These are phyloP conservation scores for Trichoderma parareesei DNA, from an alignment of 495 filamentous ascomycete genomes.

Conservation along the genomic window DNA sequence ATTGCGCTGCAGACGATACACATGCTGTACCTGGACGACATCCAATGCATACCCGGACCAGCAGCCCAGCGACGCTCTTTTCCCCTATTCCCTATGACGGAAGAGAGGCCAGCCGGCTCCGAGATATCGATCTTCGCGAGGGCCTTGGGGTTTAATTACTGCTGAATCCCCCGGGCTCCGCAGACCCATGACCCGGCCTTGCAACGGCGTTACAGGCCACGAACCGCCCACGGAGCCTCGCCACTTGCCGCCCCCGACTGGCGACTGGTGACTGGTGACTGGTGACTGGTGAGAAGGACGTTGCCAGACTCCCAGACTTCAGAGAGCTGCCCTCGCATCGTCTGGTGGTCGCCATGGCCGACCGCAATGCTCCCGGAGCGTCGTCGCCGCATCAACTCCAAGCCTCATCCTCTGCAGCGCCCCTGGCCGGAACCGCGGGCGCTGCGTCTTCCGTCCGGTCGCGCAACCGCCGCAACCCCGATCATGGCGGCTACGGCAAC, in stretches of 20 bases:
- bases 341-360: constrained; percentile 11
- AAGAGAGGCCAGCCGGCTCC: background rate
- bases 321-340: background rate
- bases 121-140: background rate
- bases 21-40: no score
- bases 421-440: background rate
- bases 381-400: constrained; percentile 2
- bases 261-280: background rate
- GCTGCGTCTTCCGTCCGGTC: constrained; percentile 5
- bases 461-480: constrained; percentile 11
- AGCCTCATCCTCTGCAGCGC: constrained; percentile 4
- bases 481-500: background rate
- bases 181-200: background rate
- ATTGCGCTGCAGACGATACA: background rate
- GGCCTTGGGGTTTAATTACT: background rate
- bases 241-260: background rate
- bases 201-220: background rate
- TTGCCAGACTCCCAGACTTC: background rate
- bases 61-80: constrained; percentile 2
- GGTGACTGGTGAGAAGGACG: background rate
- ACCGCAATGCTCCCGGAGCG: background rate
- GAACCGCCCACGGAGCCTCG: background rate
- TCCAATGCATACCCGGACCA: background rate
- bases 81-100: constrained; percentile 8
- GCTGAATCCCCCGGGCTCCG: background rate